Conservation (phyloP, 176 grass and related monocot species). For the Alopecurus myosuroides region DNA sequence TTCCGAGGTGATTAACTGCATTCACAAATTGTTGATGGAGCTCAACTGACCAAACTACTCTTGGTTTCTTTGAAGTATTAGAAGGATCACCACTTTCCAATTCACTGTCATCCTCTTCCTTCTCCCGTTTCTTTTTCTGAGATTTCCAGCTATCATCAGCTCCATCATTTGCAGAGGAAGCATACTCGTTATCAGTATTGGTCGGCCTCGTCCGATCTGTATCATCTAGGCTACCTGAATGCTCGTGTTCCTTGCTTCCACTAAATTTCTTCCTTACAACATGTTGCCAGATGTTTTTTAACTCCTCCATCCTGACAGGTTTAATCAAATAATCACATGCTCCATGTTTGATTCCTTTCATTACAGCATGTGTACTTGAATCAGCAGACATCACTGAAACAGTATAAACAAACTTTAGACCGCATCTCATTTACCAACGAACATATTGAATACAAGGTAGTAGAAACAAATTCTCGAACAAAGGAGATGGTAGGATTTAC, state of each 20-base stretch:
- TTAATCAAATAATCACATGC: constrained; percentile 98
- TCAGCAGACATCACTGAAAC: constrained; percentile 98
- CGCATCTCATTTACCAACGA: background rate
- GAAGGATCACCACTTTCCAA: constrained; percentile 77
- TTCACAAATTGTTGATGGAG: constrained; percentile 99
- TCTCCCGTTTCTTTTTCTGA: constrained; percentile 94
- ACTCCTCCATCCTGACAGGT: constrained; percentile 91
- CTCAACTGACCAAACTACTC: constrained; percentile 98
- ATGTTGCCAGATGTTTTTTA: constrained; percentile 99
- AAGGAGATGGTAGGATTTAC: constrained; percentile 33
- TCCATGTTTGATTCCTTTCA: constrained; percentile 99
- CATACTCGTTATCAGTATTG: constrained; percentile 75
- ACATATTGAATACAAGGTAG: background rate
- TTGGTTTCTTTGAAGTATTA: constrained; percentile 84
- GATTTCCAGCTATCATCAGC: constrained; percentile 63
- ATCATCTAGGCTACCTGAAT: constrained; percentile 94
- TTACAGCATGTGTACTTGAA: constrained; percentile 83
- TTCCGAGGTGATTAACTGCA: constrained; percentile 94
- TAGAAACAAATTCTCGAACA: background rate
- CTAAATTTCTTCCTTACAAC: constrained; percentile 77
- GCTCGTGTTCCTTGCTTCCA: constrained; percentile 77
- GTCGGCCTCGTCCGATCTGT: constrained; percentile 46
- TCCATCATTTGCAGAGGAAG: constrained; percentile 75
- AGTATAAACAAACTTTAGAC: constrained; percentile 21
- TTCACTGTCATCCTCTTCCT: constrained; percentile 90